phyloP scores from a whole-genome alignment of 2,329 filamentous ascomycete species.

The Claviceps quebecensis region DNA sequence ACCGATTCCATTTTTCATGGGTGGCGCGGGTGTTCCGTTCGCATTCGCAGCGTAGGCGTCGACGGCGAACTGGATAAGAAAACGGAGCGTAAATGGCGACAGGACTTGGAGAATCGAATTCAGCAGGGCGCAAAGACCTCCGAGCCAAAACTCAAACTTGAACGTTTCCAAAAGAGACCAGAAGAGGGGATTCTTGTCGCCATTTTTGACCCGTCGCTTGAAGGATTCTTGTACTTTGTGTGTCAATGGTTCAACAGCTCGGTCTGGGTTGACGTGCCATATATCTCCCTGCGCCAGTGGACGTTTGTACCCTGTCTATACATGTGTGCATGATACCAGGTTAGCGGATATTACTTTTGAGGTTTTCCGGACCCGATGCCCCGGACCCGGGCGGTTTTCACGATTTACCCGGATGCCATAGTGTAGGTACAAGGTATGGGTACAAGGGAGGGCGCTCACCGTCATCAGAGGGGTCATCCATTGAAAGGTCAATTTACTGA shows the following conservation, averaged over 20 bases:
- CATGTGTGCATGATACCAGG: background rate
- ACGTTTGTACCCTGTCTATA: conserved; percentile 68
- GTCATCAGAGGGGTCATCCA: conserved; percentile 87
- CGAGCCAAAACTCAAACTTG: conserved; percentile 70
- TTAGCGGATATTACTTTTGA: background rate
- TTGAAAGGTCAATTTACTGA: conserved; percentile 67
- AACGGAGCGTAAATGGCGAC: conserved; percentile 72
- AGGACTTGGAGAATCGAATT: conserved; percentile 68
- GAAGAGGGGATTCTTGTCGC: conserved; percentile 59
- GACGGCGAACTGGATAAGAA: conserved; percentile 71
- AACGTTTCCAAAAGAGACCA: conserved; percentile 81
- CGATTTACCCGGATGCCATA: background rate
- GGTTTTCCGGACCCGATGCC: too few species aligned
- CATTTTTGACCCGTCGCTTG: conserved; percentile 48
- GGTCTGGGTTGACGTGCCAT: conserved; percentile 73
- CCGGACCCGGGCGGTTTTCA: background rate
- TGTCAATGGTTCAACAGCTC: conserved; percentile 58
- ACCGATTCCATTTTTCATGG: conserved; percentile 64
- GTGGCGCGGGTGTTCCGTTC: conserved; percentile 39
- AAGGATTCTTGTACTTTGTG: conserved; percentile 54
- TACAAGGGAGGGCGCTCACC: conserved; percentile 27
- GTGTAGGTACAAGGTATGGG: background rate
- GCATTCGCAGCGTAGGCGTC: conserved; percentile 58
- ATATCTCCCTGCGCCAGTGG: conserved; percentile 74
- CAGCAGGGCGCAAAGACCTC: conserved; percentile 61